Base-by-base conservation (phyloP, 2,329 filamentous ascomycete genomes). In the Penicillium sp. region DNA sequence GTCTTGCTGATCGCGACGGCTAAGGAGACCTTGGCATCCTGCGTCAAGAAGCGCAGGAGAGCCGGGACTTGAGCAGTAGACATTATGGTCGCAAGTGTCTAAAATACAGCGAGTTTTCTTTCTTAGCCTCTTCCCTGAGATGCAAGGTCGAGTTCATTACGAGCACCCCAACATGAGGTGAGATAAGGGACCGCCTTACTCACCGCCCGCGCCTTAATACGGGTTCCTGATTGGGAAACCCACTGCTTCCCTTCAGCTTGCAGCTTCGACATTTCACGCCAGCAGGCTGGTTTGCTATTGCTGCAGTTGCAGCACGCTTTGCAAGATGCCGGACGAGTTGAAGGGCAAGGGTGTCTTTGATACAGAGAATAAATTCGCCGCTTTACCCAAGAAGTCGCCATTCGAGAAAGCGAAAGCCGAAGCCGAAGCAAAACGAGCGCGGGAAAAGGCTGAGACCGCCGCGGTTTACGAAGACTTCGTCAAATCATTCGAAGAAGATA, bases 321-420 rank as follows among this genome's bases (percentile, higher is more conserved):
- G 3, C 59, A 69, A 47, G 6, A 78, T 78, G 77, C 67, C 75
- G 22, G 74, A 78, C 43, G 75, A 77, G 11, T 58, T 64, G 10
- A 78, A 76, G 61, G 55, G 65, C 6, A 77, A 76, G 56, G 66
- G 60, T 1, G 93, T 94, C 69, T 88, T 90, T 14, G 86, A 92
- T 69, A 82, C 91, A 59, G 85, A 89, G 57, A 84, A 87, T 53
- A 96, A 96, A 76, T 86, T 95, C 52, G 86, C 89, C 56, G 91
- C 91, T 50, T 87, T 91, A 0, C 84, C 88, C 61, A 95, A 93
- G 77, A 91, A 95, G 72, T 96, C 92, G 19, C 83, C 89, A 27
- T 96, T 96, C 73, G 93, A 96, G 78, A 88, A 89, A 68, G 90
- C 96, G 74, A 92, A 90, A 75, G 91, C 91, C 60, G 92, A 96